phyloP scores from a whole-genome alignment of 805 yeast species.

The Komagataella kurtzmanii region DNA sequence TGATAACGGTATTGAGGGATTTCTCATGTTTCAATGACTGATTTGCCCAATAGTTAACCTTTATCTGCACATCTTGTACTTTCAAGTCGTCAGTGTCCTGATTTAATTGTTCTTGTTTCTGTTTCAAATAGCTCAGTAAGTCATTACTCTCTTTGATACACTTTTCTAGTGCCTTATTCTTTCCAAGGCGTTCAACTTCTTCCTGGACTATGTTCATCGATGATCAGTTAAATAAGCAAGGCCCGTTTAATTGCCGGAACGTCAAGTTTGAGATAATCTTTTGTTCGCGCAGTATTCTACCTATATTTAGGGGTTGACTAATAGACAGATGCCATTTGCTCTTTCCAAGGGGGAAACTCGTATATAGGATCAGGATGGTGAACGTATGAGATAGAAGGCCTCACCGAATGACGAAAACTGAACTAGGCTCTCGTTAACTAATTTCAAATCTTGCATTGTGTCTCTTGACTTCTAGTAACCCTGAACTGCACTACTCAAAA shows the following conservation, averaged over 20 bases:
- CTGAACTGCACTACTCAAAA: background rate
- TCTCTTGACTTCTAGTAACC: background rate
- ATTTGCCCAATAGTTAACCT: conserved; percentile 10
- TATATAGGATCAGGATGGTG: too few relatives aligned
- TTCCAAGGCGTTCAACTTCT: conserved; percentile 16
- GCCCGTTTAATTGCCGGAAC: background rate
- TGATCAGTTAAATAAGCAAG: background rate
- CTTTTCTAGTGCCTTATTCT: conserved; percentile 15
- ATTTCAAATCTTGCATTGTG: too few relatives aligned
- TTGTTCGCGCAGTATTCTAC: background rate
- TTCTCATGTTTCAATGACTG: conserved; percentile 18
- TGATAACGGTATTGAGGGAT: conserved; percentile 12
- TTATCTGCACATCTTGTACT: conserved; percentile 3
- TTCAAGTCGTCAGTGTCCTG: conserved; percentile 4
- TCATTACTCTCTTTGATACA: conserved; percentile 15
- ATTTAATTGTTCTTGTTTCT: conserved; percentile 11
- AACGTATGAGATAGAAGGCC: too few relatives aligned
- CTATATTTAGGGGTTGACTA: too few relatives aligned
- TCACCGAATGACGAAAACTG: too few relatives aligned
- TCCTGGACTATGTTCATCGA: conserved; percentile 10
- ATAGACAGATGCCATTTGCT: too few relatives aligned
- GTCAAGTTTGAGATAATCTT: background rate
- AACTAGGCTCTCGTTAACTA: too few relatives aligned
- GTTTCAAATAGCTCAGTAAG: conserved; percentile 12
- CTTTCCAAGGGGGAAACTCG: too few relatives aligned